Conservation (phyloP, 768 basidiomycete genomes). For the Phylloporus sp. region DNA sequence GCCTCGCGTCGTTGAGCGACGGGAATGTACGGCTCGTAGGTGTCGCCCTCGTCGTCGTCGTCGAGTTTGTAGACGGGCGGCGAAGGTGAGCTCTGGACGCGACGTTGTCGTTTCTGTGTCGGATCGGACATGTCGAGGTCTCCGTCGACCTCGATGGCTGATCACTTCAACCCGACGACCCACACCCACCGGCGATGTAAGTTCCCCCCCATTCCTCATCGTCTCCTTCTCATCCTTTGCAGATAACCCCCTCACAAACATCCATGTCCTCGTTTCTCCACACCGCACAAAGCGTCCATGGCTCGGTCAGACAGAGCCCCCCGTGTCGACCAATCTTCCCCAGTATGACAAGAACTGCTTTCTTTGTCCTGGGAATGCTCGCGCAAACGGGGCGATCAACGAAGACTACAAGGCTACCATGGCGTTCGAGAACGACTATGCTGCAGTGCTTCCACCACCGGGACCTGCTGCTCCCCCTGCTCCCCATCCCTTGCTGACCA, state of each 20-base stretch:
- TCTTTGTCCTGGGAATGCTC: constrained; percentile 80
- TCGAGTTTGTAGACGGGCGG: constrained; percentile 56
- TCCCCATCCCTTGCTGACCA: constrained; percentile 56
- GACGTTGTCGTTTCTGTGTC: constrained; percentile 49
- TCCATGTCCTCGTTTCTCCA: constrained; percentile 79
- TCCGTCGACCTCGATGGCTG: constrained; percentile 15
- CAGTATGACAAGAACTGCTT: constrained; percentile 72
- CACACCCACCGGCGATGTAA: constrained; percentile 71
- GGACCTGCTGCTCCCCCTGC: constrained; percentile 46
- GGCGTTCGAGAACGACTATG: constrained; percentile 78
- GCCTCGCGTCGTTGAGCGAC: constrained; percentile 80
- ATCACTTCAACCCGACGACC: constrained; percentile 49
- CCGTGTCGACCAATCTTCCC: constrained; percentile 49
- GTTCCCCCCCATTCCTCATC: constrained; percentile 17
- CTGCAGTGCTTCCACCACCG: constrained; percentile 68
- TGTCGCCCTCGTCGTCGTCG: constrained; percentile 50
- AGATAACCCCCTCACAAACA: constrained; percentile 80
- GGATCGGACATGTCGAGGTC: constrained; percentile 24
- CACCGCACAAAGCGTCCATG: constrained; percentile 90
- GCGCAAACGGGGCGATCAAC: constrained; percentile 68
- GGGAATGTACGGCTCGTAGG: constrained; percentile 83
- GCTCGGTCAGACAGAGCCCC: constrained; percentile 78
- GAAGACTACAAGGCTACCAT: constrained; percentile 61
- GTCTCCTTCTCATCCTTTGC: constrained; percentile 5
- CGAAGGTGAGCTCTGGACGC: constrained; percentile 52